Evolutionary conservation across 2,329 filamentous ascomycete genomes (phyloP).

Genomic region (Lecanicillium sp.): DNA sequence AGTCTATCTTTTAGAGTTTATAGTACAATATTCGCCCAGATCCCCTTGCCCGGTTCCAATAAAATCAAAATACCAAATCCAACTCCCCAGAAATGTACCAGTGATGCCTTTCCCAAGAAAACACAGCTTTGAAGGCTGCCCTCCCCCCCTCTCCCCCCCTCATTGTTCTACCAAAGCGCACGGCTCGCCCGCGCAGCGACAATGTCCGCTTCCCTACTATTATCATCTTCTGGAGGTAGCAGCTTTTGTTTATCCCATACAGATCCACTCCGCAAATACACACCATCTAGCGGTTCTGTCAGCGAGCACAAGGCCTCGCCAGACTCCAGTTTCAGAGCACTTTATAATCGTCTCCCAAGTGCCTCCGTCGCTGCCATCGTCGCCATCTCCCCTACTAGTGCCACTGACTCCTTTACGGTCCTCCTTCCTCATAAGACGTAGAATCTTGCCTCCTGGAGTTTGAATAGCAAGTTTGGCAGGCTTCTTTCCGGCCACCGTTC

Average conservation of each 20-base stretch:
- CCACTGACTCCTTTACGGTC: conserved; percentile 51
- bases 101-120: background rate
- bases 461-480: conserved; percentile 95
- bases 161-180: too few species aligned
- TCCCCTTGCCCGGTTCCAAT: too few species aligned
- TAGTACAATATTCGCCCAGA: too few species aligned
- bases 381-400: conserved; percentile 36
- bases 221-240: too few species aligned
- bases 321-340: conserved; percentile 72
- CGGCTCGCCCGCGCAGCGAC: too few species aligned
- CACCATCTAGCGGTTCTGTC: conserved; percentile 83
- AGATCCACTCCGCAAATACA: conserved; percentile 85
- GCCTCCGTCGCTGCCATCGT: conserved; percentile 60
- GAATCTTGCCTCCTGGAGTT: conserved; percentile 87
- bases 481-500: conserved; percentile 58
- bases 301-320: conserved; percentile 74
- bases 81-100: too few species aligned
- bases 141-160: too few species aligned
- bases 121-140: background rate
- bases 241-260: too few species aligned
- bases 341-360: conserved; percentile 90
- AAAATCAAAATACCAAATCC: too few species aligned
- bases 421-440: conserved; percentile 76
- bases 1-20: too few species aligned
- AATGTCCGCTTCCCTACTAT: too few species aligned